Base-by-base conservation (phyloP, 2,329 filamentous ascomycete genomes). In the Coniochaeta sp. region DNA sequence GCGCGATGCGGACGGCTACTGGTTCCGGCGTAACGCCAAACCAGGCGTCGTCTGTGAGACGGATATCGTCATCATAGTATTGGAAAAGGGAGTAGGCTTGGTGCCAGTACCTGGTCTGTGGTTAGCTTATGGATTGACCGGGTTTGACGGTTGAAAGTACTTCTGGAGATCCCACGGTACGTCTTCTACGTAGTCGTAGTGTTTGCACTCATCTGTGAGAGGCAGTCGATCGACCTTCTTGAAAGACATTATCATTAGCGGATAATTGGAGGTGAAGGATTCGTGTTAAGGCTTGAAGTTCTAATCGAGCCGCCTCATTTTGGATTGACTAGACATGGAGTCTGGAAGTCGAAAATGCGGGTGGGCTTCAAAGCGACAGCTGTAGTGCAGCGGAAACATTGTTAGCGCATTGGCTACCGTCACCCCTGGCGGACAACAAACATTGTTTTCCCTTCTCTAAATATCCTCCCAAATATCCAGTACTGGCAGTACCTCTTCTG, bases 21-120 rank as follows among this genome's bases (percentile, higher is more conserved):
- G 90, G 89, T 73, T 99, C 93, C 16, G 95, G 93, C 0, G 96
- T 99, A 8, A 98, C 93, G 59, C 93, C 95, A 72, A 95, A 99
- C 95, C 95, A 99, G 59, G 92, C 89, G 75, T 93, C 89, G 71
- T 96, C 88, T 0, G 96, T 99, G 81, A 99, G 86, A 79, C 87
- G 89, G 65, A 99, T 83, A 59, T 92, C 93, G 61, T 93, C 83
- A 71, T 97, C 89, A 71, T 97, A 99, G 67, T 82, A 83, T 17
- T 88, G 88, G 75, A 96, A 99, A 65, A 99, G 90, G 58, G 87
- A 88, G 72, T 95, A 88, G 62, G 95, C 85, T 70, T 98, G 93
- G 17, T 88, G 81, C 85, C 91, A 99, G 75, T 99, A 99, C 72
- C 92, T 96, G 55, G 1, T 22, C 32, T 65, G 61, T 54, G 59